A percentile compares a stretch with the other conserved stretches of the same genome.
phyloP scores from a whole-genome alignment of 768 basidiomycete genomes.

The Agrocybe chaxingu region DNA sequence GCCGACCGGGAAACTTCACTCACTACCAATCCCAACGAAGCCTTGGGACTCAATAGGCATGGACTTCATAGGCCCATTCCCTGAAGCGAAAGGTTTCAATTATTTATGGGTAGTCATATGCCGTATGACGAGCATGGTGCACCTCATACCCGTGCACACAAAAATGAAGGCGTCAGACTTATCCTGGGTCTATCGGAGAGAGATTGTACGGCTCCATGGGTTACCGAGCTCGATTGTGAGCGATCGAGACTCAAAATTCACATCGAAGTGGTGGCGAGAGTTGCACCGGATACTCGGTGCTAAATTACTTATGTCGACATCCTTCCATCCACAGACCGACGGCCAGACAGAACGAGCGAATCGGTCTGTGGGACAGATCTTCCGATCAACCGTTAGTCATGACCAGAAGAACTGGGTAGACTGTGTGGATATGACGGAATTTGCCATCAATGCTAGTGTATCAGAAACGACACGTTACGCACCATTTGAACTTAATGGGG shows the following conservation, averaged over 20 bases:
- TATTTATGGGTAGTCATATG: conserved; percentile 30
- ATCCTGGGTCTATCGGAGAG: conserved; percentile 24
- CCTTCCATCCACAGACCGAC: conserved; percentile 41
- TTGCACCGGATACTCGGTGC: conserved; percentile 23
- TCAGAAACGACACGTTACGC: conserved; percentile 28
- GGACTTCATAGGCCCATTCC: conserved; percentile 37
- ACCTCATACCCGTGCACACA: conserved; percentile 25
- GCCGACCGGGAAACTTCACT: background rate
- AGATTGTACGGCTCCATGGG: conserved; percentile 28
- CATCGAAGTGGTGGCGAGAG: conserved; percentile 18
- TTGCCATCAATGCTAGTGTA: conserved; percentile 31
- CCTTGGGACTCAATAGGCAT: conserved; percentile 37
- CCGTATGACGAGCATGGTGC: conserved; percentile 27
- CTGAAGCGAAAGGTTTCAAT: conserved; percentile 20
- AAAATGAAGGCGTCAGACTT: conserved; percentile 21
- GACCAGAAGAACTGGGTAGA: conserved; percentile 31
- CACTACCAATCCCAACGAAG: conserved; percentile 21
- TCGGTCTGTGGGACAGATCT: conserved; percentile 26
- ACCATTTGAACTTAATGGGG: conserved; percentile 26
- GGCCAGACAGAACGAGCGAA: conserved; percentile 27
- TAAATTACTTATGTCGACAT: conserved; percentile 30
- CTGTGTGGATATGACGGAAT: conserved; percentile 29
- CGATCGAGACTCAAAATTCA: conserved; percentile 26
- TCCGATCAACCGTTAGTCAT: conserved; percentile 16
- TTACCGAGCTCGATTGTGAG: conserved; percentile 26